Base-by-base conservation (phyloP, 768 basidiomycete genomes). In the Imleria badia region DNA sequence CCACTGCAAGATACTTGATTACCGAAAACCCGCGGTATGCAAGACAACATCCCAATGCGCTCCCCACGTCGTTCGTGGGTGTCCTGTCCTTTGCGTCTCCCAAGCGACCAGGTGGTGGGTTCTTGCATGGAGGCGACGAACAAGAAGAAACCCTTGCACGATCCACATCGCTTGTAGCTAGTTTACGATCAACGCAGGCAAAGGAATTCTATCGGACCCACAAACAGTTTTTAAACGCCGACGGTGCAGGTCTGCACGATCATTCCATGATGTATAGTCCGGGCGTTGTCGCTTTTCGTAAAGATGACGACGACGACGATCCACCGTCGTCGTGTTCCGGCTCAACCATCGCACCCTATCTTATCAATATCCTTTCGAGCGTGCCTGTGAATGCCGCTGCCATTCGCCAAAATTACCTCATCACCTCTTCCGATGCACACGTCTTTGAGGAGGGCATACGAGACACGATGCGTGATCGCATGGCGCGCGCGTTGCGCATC, bases 191-290 rank as follows among this genome's bases (percentile, higher is more conserved):
- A 13, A 56, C 66, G 19, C 67, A 65, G 8, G 76, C 66, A 26
- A 65, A 63, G 51, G 63, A 68, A 29, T 79, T 80, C 56, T 80
- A 79, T 62, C 55, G 63, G 34, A 72, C 73, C 51, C 77, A 78
- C 59, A 66, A 59, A 52, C 66, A 64, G 6, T 74, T 68, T 48
- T 55, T 66, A 17, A 61, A 46, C 10, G 63, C 62, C 1, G 76
- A 77, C 38, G 76, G 76, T 30, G 74, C 70, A 19, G 77, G 76
- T 23, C 58, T 78, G 20, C 70, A 76, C n/a, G 77, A 78, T 52
- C 77, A 79, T 48, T 73, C 78, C 17, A 76, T 79, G 70, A 71
- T 80, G 34, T 80, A 77, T 61, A 73, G 74, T 33, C 78, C 78
- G 10, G 70, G 70, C 15, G 73, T 80, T 26, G 67, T 72, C 40